Percentiles rank a stretch among this genome's conserved stretches.
Evolutionary conservation across 2,329 filamentous ascomycete species (phyloP).

Genomic region (Microdochium trichocladiopsis): DNA sequence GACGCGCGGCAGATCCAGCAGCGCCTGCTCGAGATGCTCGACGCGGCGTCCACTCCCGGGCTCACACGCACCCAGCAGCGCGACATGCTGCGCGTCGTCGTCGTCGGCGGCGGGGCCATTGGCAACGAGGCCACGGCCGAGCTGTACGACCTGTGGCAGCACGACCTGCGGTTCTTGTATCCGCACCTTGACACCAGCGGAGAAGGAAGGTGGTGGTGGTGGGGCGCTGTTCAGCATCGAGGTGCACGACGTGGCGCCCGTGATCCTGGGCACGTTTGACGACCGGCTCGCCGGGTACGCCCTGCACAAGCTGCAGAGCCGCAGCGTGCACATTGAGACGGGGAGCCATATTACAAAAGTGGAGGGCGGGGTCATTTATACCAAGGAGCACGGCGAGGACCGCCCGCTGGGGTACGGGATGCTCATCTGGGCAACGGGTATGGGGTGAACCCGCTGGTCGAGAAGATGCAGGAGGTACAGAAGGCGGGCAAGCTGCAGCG

Average conservation of each 20-base stretch:
- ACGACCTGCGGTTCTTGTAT: conserved; percentile 29
- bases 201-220: too few relatives aligned
- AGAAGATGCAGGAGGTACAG: conserved; percentile 12
- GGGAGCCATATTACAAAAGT: conserved; percentile 10
- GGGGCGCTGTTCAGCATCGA: conserved; percentile 25
- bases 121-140: conserved; percentile 35
- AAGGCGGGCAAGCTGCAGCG: conserved; percentile 10
- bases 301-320: conserved; percentile 22
- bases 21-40: conserved; percentile 20
- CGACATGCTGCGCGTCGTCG: conserved; percentile 25
- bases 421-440: conserved; percentile 13
- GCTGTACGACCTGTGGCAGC: conserved; percentile 30
- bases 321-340: conserved; percentile 29
- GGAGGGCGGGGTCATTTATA: conserved; percentile 5
- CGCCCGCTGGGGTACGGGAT: conserved; percentile 5
- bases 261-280: conserved; percentile 32
- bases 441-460: conserved; percentile 11
- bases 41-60: conserved; percentile 13
- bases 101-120: conserved; percentile 32
- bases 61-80: conserved; percentile 17
- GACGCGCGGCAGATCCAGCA: conserved; percentile 25
- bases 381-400: conserved; percentile 6
- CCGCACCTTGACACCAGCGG: conserved; percentile 21
- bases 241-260: conserved; percentile 34
- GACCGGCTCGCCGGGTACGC: conserved; percentile 31